phyloP scores from a whole-genome alignment of 1,284 basidiomycete genomes.

The Apiotrichum sp. region DNA sequence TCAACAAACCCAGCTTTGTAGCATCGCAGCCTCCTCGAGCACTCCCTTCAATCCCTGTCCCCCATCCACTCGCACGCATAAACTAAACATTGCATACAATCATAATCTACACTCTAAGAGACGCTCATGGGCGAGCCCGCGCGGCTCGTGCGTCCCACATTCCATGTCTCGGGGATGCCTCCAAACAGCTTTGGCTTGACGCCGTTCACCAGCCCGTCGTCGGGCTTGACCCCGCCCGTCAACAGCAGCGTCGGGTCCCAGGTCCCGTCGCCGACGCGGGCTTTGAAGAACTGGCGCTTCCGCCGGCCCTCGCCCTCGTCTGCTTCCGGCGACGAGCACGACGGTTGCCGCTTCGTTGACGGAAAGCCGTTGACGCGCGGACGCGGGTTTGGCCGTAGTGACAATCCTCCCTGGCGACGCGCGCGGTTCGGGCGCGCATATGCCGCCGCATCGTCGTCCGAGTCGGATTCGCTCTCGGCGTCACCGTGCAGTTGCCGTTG shows the following conservation, averaged over 20 bases:
- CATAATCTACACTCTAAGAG: slow-evolving; percentile 9
- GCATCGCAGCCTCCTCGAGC: too few relatives aligned
- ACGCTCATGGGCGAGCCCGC: slow-evolving; percentile 31
- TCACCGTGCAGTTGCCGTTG: slow-evolving; percentile 18
- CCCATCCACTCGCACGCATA: background rate
- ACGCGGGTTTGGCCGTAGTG: slow-evolving; percentile 18
- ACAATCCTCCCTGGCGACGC: slow-evolving; percentile 22
- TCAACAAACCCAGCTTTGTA: too few relatives aligned
- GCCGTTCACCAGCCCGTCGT: slow-evolving; percentile 17
- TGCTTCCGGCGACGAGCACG: slow-evolving; percentile 9
- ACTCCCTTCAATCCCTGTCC: too few relatives aligned
- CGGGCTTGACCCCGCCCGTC: slow-evolving; percentile 7
- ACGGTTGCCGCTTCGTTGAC: slow-evolving; percentile 14
- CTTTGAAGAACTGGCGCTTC: slow-evolving; percentile 22
- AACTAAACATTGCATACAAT: slow-evolving; percentile 3
- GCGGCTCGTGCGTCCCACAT: slow-evolving; percentile 18
- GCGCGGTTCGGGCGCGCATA: slow-evolving; percentile 20
- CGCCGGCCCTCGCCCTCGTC: slow-evolving; percentile 14
- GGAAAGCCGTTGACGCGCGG: slow-evolving; percentile 19
- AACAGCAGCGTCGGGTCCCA: slow-evolving; percentile 18
- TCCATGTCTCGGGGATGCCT: slow-evolving; percentile 21
- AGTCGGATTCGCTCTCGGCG: slow-evolving; percentile 23
- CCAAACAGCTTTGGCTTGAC: slow-evolving; percentile 21
- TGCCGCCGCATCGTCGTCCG: slow-evolving; percentile 20
- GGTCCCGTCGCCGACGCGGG: slow-evolving; percentile 13